A percentile compares a stretch with the other conserved stretches of the same genome.
Evolutionary conservation across 2,329 filamentous ascomycete genomes (phyloP).

Genomic region (Calonectria hongkongensis): DNA sequence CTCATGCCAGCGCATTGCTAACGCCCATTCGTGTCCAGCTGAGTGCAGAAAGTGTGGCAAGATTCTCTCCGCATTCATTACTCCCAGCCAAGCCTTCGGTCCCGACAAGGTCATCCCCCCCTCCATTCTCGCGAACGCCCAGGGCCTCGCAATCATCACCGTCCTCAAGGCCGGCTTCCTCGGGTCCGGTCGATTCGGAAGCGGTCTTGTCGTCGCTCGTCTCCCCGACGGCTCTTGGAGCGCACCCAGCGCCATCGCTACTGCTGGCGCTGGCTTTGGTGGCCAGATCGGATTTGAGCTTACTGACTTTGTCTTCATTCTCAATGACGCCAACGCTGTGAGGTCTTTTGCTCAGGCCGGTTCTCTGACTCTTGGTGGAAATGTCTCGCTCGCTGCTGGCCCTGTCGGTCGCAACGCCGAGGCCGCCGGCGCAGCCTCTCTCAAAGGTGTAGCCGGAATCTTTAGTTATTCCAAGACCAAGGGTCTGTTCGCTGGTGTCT

Average conservation of each 20-base stretch:
- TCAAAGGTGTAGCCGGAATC: conserved; percentile 91
- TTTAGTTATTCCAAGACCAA: conserved; percentile 99
- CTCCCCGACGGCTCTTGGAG: conserved; percentile 87
- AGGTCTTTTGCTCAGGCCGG: conserved; percentile 95
- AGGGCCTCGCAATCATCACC: conserved; percentile 91
- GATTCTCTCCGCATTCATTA: conserved; percentile 95
- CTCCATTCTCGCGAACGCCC: conserved; percentile 90
- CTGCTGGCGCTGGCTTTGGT: conserved; percentile 87
- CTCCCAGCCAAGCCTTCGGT: conserved; percentile 93
- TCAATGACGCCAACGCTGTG: conserved; percentile 93
- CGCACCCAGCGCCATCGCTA: conserved; percentile 87
- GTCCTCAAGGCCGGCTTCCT: conserved; percentile 92
- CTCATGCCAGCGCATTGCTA: conserved; percentile 39
- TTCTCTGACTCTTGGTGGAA: conserved; percentile 93
- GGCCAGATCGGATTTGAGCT: conserved; percentile 92
- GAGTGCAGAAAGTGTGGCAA: conserved; percentile 98
- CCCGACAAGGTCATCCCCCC: conserved; percentile 98
- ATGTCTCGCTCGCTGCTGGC: conserved; percentile 95
- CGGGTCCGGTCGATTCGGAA: conserved; percentile 87
- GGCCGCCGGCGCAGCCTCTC: conserved; percentile 93
- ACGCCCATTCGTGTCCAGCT: conserved; percentile 71
- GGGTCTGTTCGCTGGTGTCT: conserved; percentile 96
- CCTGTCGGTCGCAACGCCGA: conserved; percentile 96
- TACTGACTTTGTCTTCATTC: conserved; percentile 97
- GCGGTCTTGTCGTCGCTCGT: conserved; percentile 87